Base-by-base conservation (phyloP, 1,284 basidiomycete species). In the Cerrena zonata region DNA sequence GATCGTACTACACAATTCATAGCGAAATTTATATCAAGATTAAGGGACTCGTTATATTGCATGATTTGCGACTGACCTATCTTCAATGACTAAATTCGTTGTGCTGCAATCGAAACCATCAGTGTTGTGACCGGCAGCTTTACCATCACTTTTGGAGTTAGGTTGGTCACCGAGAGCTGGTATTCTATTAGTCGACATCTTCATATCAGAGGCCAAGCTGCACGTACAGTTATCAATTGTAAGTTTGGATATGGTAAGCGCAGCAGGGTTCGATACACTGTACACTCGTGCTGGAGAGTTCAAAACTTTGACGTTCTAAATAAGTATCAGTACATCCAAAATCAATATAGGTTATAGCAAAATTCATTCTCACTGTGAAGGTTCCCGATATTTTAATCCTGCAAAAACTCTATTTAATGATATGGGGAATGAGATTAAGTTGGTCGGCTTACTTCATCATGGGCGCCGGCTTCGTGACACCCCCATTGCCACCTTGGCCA, bases 341-440 rank as follows among this genome's bases (percentile, higher is more conserved):
- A 34, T 34, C 7, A 34, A 15, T n/a, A n/a, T n/a, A n/a, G n/a
- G n/a, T n/a, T n/a, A n/a, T n/a, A n/a, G n/a, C n/a, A n/a, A n/a
- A n/a, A 15, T 15, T 24, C 23, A 39, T 30, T 22, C 69, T 50
- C 39, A 76, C 75, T 22, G 64, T 61, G 57, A 71, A 80, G 10
- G 69, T 70, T 1, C 78, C 79, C 26, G 78, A 80, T 2, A 77
- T 78, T 57, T 73, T 73, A 53, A 80, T 79, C 61, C 77, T 79
- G 30, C 30, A 15, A 7, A 34, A 7, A 7, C n/a, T n/a, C n/a
- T n/a, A n/a, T n/a, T n/a, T n/a, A n/a, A n/a, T n/a, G n/a, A n/a
- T n/a, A n/a, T n/a, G n/a, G n/a, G n/a, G n/a, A n/a, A n/a, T n/a
- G n/a, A n/a, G n/a, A n/a, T n/a, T n/a, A n/a, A n/a, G n/a, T n/a